Evolutionary conservation across 331 rosid species (phyloP), one percentile per base, ranked within the genome.

Genomic region (Quercus lobata): DNA sequence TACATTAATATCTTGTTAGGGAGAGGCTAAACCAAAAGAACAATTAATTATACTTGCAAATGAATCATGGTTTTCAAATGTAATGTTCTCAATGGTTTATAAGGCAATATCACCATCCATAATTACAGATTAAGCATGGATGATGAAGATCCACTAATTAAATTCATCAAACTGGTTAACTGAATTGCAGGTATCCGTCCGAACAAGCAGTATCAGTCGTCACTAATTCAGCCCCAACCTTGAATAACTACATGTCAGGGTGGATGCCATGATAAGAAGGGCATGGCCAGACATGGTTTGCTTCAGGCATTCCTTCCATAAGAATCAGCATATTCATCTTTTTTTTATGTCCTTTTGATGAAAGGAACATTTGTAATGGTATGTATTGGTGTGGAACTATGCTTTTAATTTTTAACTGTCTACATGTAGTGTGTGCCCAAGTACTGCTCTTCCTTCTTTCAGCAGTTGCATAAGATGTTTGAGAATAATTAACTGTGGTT

Each of bases 211-310:
- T 88, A 66, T 63, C 92, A 72, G 93, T 88, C 77, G 97, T 90
- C 71, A 83, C 94, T 14, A 94, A 41, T 41, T 37, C 98, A 29
- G 99, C 98, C 1, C 94, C 98, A 80, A 93, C 97, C 90, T 80
- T 95, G 98, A 91, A 72, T 77, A 92, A 91, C 86, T 96, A 90
- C 89, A 87, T 96, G 89, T 86, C 89, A 68, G 98, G 97, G 73
- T 96, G 98, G 99, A 84, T 96, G 87, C 97, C 99, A 14, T 96
- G 89, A 87, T 49, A 19, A 49, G 3, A 16, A 35, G 4, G 6
- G 30, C 22, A 53, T 54, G 49, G 54, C 7, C 30, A 54, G 5
- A 32, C 49, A 29, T 80, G 75, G 72, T 35, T 11, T 60, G 27
- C 25, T 61, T 18, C 46, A 8, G 37, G 25, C 24, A 34, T 35